A percentile compares a stretch with the other conserved stretches of the same genome.
Conservation (phyloP, 257 asterid species). For the Perilla frutescens region DNA sequence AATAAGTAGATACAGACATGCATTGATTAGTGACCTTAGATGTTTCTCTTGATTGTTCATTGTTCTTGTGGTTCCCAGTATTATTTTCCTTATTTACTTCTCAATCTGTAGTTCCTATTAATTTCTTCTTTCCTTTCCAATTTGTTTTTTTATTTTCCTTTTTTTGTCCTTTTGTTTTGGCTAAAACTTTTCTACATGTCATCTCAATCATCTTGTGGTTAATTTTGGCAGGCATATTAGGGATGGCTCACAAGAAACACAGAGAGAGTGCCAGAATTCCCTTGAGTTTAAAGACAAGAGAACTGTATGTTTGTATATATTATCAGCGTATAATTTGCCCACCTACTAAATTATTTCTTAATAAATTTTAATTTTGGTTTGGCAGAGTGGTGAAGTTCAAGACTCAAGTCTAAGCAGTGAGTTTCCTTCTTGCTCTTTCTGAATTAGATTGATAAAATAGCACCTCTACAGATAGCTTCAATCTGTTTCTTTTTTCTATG, state of each 20-base stretch:
- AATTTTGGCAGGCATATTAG: slow-evolving; percentile 53
- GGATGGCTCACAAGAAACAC: slow-evolving; percentile 44
- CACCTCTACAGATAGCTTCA: slow-evolving; percentile 27
- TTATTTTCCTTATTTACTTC: slow-evolving; percentile 22
- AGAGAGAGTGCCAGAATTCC: slow-evolving; percentile 36
- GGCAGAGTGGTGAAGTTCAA: slow-evolving; percentile 57
- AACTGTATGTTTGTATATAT: slow-evolving; percentile 50
- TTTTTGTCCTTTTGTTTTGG: not conserved
- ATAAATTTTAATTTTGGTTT: slow-evolving; percentile 28
- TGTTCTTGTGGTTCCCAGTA: slow-evolving; percentile 13
- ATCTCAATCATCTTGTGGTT: slow-evolving; percentile 28
- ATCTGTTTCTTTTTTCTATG: slow-evolving; percentile 1
- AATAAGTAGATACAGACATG: not conserved
- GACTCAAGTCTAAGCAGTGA: slow-evolving; percentile 57
- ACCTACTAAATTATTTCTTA: slow-evolving; percentile 17
- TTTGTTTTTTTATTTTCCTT: not conserved
- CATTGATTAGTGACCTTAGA: not conserved
- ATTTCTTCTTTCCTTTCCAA: slow-evolving; percentile 1
- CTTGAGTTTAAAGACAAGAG: slow-evolving; percentile 40
- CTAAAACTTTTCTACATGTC: not conserved
- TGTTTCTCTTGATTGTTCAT: slow-evolving; percentile 16
- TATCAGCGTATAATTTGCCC: slow-evolving; percentile 4
- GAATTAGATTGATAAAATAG: slow-evolving; percentile 29
- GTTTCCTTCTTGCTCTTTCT: slow-evolving; percentile 40
- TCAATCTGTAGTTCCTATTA: slow-evolving; percentile 12